Conservation (phyloP, 768 basidiomycete species). For the Leccinellum luteum region DNA sequence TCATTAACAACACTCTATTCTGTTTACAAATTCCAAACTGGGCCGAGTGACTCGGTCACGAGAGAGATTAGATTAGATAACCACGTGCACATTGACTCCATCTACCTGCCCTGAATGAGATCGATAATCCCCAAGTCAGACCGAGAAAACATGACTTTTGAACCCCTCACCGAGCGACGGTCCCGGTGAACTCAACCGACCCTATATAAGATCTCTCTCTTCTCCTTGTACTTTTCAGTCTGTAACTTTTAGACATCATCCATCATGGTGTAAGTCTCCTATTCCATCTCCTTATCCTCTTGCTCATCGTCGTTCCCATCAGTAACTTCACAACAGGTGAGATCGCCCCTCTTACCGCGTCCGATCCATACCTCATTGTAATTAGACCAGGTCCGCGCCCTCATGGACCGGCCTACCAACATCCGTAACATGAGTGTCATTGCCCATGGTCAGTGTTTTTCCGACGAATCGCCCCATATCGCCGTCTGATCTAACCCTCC, state of each 20-base stretch:
- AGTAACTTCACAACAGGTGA: constrained; percentile 89
- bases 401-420: constrained; percentile 90
- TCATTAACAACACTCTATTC: background rate
- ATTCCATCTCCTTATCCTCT: too few relatives aligned
- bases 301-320: constrained; percentile 33
- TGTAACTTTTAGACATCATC: constrained; percentile 53
- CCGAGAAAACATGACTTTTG: constrained; percentile 14
- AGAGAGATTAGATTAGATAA: constrained; percentile 20
- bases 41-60: constrained; percentile 12
- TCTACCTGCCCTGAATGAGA: constrained; percentile 43
- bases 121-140: constrained; percentile 40
- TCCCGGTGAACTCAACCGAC: constrained; percentile 28
- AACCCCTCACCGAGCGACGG: constrained; percentile 19
- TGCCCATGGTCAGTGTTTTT: constrained; percentile 69
- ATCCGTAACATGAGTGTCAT: constrained; percentile 96
- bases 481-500: constrained; percentile 20
- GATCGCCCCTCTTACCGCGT: constrained; percentile 27
- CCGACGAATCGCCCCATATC: constrained; percentile 9
- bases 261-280: constrained; percentile 77
- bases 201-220: background rate
- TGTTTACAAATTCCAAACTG: background rate
- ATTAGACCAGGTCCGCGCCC: constrained; percentile 78
- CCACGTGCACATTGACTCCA: background rate
- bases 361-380: constrained; percentile 5
- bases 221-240: constrained; percentile 17